These are phyloP conservation scores for Auriscalpium orientale DNA, from an alignment of 768 basidiomycete species.

Conservation along the genomic window DNA sequence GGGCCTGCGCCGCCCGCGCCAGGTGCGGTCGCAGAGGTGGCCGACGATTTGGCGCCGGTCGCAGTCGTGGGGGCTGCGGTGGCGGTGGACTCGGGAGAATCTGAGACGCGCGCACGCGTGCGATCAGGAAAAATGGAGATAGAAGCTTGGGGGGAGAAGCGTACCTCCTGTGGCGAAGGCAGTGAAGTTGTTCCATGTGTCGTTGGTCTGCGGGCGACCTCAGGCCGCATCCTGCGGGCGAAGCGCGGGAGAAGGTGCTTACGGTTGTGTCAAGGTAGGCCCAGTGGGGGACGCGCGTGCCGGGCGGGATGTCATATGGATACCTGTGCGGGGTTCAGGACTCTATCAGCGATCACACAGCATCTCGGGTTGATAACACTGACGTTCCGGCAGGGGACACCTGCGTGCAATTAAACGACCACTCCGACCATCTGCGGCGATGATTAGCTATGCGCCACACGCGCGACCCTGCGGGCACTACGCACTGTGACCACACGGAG, in stretches of 20 bases:
- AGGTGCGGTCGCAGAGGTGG: not conserved
- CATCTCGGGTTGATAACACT: not conserved
- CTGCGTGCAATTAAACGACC: slow-evolving; percentile 5
- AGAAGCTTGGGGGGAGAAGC: not conserved
- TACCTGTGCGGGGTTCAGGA: not conserved
- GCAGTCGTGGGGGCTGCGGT: slow-evolving; percentile 8
- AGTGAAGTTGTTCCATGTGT: slow-evolving; percentile 4
- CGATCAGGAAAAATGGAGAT: not conserved
- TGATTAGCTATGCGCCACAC: not conserved
- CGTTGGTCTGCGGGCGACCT: not conserved
- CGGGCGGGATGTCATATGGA: slow-evolving; percentile 28
- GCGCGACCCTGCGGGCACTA: not conserved
- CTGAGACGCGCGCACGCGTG: not conserved
- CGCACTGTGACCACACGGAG: slow-evolving; percentile 3
- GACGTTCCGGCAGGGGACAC: slow-evolving; percentile 1
- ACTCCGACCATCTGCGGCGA: slow-evolving; percentile 2
- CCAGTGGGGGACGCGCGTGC: slow-evolving; percentile 39
- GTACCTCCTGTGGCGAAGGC: not conserved
- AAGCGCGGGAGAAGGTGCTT: slow-evolving; percentile 2
- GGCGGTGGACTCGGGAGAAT: not conserved
- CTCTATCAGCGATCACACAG: too few species aligned
- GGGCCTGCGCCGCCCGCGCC: not conserved
- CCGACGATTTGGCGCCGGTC: slow-evolving; percentile 2
- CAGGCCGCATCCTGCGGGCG: not conserved
- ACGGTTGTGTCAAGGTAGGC: slow-evolving; percentile 41